phyloP scores from a whole-genome alignment of 2,329 filamentous ascomycete genomes.

The Sarocladiaceae sp. region DNA sequence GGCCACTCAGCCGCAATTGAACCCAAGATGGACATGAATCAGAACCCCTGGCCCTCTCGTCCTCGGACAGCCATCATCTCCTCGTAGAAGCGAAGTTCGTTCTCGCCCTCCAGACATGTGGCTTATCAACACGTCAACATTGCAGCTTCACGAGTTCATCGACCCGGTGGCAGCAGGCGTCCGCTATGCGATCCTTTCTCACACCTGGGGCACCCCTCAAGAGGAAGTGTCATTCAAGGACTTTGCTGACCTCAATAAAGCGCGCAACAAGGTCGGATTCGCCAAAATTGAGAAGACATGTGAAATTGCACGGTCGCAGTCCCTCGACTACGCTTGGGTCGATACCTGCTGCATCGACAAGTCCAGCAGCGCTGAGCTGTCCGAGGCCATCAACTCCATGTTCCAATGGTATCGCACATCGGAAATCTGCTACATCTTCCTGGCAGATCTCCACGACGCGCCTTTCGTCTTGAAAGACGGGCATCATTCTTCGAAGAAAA shows the following conservation, averaged over 20 bases:
- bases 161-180: constrained; percentile 11
- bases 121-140: constrained; percentile 18
- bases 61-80: too few relatives aligned
- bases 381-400: constrained; percentile 13
- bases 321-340: constrained; percentile 13
- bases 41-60: too few relatives aligned
- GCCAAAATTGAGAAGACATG: constrained; percentile 5
- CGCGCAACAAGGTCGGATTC: neutral
- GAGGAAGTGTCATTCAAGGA: constrained; percentile 20
- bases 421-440: constrained; percentile 11
- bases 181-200: constrained; percentile 18
- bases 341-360: constrained; percentile 18
- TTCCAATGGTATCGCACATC: constrained; percentile 15
- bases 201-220: constrained; percentile 15
- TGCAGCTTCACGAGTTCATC: constrained; percentile 16
- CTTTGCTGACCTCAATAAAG: neutral
- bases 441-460: constrained; percentile 10
- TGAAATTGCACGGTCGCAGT: neutral
- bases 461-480: neutral
- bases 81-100: too few relatives aligned
- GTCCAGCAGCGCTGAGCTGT: constrained; percentile 14
- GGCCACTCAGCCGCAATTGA: neutral
- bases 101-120: constrained; percentile 16
- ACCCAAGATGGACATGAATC: neutral
- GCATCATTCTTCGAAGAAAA: too few relatives aligned